phyloP scores from a whole-genome alignment of 2,329 filamentous ascomycete species.

The Penicillium brevicompactum region DNA sequence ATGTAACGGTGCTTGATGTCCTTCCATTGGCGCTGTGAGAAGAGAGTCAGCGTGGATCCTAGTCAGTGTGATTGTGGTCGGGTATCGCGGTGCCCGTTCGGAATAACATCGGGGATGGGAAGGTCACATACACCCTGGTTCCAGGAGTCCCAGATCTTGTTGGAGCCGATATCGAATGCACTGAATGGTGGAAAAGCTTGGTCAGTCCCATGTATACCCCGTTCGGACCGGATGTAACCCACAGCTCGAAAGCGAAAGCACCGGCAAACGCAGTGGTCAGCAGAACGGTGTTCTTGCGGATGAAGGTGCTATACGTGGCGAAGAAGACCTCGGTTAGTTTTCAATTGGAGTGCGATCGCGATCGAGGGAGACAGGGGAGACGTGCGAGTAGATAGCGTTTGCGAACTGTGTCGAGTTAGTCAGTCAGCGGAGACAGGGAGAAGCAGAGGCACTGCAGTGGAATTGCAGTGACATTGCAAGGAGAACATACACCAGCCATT shows the following conservation, averaged over 20 bases:
- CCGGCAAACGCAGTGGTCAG: constrained; percentile 80
- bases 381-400: constrained; percentile 63
- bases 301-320: constrained; percentile 65
- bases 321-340: constrained; percentile 19
- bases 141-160: constrained; percentile 84
- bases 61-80: neutral
- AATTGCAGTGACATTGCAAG: too few species aligned
- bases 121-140: constrained; percentile 81
- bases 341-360: constrained; percentile 14
- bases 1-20: constrained; percentile 93
- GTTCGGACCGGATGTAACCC: constrained; percentile 44
- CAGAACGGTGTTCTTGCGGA: constrained; percentile 87
- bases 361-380: constrained; percentile 29
- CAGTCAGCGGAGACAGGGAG: constrained; percentile 36
- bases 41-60: constrained; percentile 18
- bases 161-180: constrained; percentile 77
- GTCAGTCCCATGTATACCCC: constrained; percentile 19
- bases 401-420: constrained; percentile 47
- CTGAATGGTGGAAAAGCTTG: constrained; percentile 51
- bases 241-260: constrained; percentile 95
- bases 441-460: neutral
- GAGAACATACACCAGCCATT: constrained; percentile 55
- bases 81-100: constrained; percentile 1
- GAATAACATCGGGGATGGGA: neutral
- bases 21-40: constrained; percentile 92